Evolutionary conservation across 164 flowering plant species (phyloP).

Genomic region (Cinnamomum micranthum): DNA sequence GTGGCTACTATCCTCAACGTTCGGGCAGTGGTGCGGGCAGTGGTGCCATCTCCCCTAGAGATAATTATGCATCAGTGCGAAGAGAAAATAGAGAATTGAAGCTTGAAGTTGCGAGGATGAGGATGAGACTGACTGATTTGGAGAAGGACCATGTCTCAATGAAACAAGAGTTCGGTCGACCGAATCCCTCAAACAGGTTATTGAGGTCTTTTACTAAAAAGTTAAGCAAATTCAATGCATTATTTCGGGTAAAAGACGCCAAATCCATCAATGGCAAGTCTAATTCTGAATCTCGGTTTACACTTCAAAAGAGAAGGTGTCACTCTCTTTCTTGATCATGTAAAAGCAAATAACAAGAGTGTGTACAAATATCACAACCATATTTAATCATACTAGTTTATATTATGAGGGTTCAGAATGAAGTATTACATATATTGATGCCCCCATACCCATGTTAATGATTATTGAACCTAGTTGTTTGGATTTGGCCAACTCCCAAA

Average conservation of each 20-base stretch:
- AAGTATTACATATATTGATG: too few relatives aligned
- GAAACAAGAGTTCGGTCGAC: conserved; percentile 75
- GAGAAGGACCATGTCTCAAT: conserved; percentile 94
- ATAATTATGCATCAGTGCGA: conserved; percentile 93
- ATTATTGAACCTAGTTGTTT: too few relatives aligned
- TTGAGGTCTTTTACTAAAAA: conserved; percentile 69
- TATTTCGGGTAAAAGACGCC: conserved; percentile 47
- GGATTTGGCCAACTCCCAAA: too few relatives aligned
- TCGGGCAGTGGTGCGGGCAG: conserved; percentile 84
- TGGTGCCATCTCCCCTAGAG: conserved; percentile 92
- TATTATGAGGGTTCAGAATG: too few relatives aligned
- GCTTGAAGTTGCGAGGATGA: conserved; percentile 93
- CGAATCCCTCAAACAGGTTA: conserved; percentile 68
- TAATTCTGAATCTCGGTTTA: conserved; percentile 55
- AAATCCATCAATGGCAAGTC: conserved; percentile 43
- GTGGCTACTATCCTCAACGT: conserved; percentile 59
- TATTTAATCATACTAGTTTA: not conserved
- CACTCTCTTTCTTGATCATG: conserved; percentile 45
- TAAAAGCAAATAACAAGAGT: not conserved
- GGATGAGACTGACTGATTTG: conserved; percentile 91
- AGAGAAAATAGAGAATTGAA: conserved; percentile 94
- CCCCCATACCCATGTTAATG: too few relatives aligned
- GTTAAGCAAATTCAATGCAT: conserved; percentile 54
- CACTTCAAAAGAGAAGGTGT: conserved; percentile 62
- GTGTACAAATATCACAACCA: not conserved